Evolutionary conservation across 139 green algal species (phyloP), one percentile per base, ranked within the genome.

Genomic region (Coccomyxa sp.): DNA sequence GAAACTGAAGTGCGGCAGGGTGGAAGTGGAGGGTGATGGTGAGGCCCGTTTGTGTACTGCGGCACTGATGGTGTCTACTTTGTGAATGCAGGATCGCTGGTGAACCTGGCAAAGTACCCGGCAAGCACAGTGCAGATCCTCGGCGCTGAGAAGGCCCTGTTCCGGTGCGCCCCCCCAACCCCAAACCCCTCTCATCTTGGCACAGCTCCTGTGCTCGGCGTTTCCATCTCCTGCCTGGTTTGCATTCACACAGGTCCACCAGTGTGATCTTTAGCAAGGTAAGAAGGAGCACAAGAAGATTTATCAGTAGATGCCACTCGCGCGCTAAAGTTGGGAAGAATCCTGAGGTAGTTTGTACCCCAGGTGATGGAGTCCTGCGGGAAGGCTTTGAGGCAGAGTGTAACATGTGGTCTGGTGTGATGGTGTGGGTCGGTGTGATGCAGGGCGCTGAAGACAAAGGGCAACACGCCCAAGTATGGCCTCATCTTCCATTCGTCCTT

Each of bases 391-490:
- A n/a, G n/a, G n/a, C n/a, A n/a, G n/a, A n/a, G 38, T 51, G 38
- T 51, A 51, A 51, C 38, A 51, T 51, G 38, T 51, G 3, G 38
- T 51, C 38, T 51, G 3, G 38, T 51, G 3, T 51, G 38, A 51
- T 51, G 38, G 38, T 51, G 38, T 11, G 38, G 38, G 38, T 51
- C 7, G 38, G 93, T 80, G 93, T 91, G 13, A 74, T 77, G 28
- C 87, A 94, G 96, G 68, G 97, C 97, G 25, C 91, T 99, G 27
- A 99, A 99, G 91, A 99, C 97, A 59, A 96, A 96, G 87, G 95
- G 95, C 86, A 99, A 99, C 89, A 99, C 97, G 0, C 97, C 97
- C 85, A 99, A 99, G 91, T 99, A 99, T 86, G 97, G 97, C 76
- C 93, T 99, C 27, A 99, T 99, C 87, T 99, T 98, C 92, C 96